These are phyloP conservation scores for Hygrocybe coccinea DNA, from an alignment of 768 basidiomycete genomes.

Conservation along the genomic window DNA sequence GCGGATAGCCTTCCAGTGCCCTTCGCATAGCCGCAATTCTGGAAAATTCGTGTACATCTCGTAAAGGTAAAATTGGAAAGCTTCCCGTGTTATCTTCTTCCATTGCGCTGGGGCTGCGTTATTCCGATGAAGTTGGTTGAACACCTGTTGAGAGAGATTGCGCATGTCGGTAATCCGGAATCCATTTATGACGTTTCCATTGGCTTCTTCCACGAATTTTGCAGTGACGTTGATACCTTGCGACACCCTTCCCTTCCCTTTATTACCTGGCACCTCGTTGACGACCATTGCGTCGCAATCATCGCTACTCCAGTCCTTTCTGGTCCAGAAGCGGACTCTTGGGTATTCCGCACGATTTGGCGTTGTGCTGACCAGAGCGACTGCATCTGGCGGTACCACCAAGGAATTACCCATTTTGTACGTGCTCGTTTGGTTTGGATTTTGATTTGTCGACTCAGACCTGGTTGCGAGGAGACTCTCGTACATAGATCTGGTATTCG, in stretches of 20 bases:
- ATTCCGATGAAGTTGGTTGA: neutral
- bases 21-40: constrained; percentile 10
- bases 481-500: neutral
- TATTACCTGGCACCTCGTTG: neutral
- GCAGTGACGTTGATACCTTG: neutral
- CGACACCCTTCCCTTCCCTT: neutral
- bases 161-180: neutral
- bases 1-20: constrained; percentile 11
- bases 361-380: neutral
- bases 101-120: neutral
- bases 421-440: neutral
- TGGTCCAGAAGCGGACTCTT: neutral
- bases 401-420: neutral
- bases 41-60: constrained; percentile 6
- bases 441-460: neutral
- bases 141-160: neutral
- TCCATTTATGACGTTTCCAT: neutral
- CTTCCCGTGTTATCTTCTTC: neutral
- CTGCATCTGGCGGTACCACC: neutral
- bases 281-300: neutral
- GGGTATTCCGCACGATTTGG: neutral
- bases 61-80: neutral
- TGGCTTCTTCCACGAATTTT: neutral
- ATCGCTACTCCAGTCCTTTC: neutral
- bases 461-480: neutral